Evolutionary conservation across 768 basidiomycete species (phyloP).

Genomic region (Phylloporus sp.): DNA sequence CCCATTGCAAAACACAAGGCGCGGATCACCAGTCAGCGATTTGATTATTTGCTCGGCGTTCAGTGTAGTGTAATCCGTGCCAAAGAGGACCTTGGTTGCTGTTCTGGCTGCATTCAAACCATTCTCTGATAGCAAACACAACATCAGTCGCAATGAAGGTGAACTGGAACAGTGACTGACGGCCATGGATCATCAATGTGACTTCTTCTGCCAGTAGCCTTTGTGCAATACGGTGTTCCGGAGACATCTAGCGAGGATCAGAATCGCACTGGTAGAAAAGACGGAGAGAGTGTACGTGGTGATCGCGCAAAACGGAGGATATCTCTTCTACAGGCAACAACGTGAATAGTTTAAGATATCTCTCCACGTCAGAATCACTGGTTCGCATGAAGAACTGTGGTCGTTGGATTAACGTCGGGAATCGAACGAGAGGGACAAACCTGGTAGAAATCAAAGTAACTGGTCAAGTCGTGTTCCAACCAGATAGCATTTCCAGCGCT

Average conservation of each 20-base stretch:
- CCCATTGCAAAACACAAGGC: slow-evolving; percentile 49
- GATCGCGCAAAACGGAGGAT: slow-evolving; percentile 48
- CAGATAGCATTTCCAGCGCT: slow-evolving; percentile 94
- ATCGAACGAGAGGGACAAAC: slow-evolving; percentile 37
- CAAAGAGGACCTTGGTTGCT: slow-evolving; percentile 45
- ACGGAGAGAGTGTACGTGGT: slow-evolving; percentile 41
- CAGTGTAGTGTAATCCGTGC: slow-evolving; percentile 37
- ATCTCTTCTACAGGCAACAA: slow-evolving; percentile 61
- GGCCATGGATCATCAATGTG: slow-evolving; percentile 54
- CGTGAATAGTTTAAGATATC: slow-evolving; percentile 79
- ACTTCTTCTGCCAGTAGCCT: slow-evolving; percentile 51
- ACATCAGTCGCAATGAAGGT: not conserved
- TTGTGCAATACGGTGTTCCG: slow-evolving; percentile 45
- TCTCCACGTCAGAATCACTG: slow-evolving; percentile 72
- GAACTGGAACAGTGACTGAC: slow-evolving; percentile 31
- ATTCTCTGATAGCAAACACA: slow-evolving; percentile 26
- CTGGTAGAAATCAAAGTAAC: slow-evolving; percentile 93
- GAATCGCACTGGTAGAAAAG: not conserved
- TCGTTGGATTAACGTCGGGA: not conserved
- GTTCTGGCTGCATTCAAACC: slow-evolving; percentile 39
- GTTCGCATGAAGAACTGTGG: slow-evolving; percentile 83
- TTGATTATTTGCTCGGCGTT: slow-evolving; percentile 50
- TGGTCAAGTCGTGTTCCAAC: slow-evolving; percentile 74
- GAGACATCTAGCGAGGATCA: slow-evolving; percentile 21
- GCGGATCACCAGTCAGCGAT: slow-evolving; percentile 62